A percentile compares a stretch with the other conserved stretches of the same genome.
These are phyloP conservation scores for Dactylellina cionopaga DNA, from an alignment of 2,329 filamentous ascomycete species.

Conservation along the genomic window DNA sequence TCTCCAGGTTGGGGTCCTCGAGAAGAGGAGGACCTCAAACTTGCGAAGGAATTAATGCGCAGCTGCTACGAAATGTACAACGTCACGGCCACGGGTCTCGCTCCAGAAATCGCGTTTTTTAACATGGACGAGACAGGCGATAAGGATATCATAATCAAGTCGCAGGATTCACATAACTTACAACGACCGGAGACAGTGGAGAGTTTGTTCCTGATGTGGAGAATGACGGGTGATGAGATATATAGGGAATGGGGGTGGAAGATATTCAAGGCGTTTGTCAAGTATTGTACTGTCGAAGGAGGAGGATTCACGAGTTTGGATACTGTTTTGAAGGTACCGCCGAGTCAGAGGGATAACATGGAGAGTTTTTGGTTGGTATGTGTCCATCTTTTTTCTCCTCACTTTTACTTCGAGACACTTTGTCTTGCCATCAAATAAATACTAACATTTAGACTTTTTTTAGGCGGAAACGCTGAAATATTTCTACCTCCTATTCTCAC, in stretches of 20 bases:
- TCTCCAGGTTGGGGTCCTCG: slow-evolving; percentile 76
- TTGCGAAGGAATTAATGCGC: slow-evolving; percentile 90
- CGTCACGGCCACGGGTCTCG: slow-evolving; percentile 87
- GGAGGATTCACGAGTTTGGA: slow-evolving; percentile 80
- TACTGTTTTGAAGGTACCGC: slow-evolving; percentile 77
- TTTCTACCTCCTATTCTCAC: slow-evolving; percentile 92
- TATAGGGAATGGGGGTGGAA: slow-evolving; percentile 99
- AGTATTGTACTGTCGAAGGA: slow-evolving; percentile 80
- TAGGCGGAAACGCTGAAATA: slow-evolving; percentile 97
- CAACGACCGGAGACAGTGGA: slow-evolving; percentile 98
- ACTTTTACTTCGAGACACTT: not conserved
- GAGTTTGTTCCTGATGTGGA: slow-evolving; percentile 97
- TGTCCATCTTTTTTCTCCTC: slow-evolving; percentile 56
- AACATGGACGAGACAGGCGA: slow-evolving; percentile 70
- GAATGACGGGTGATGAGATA: slow-evolving; percentile 86
- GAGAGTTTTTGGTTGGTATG: slow-evolving; percentile 97
- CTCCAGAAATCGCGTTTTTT: slow-evolving; percentile 94
- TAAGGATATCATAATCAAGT: slow-evolving; percentile 80
- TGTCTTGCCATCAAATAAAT: not conserved
- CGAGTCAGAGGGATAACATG: slow-evolving; percentile 85
- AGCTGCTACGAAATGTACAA: slow-evolving; percentile 99
- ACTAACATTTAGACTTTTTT: slow-evolving; percentile 23
- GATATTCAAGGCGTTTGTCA: slow-evolving; percentile 93
- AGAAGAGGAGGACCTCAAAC: slow-evolving; percentile 85
- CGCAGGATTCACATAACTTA: slow-evolving; percentile 88